These are phyloP conservation scores for Bruguiera sexangula DNA, from an alignment of 345 rosid genomes.

Conservation along the genomic window DNA sequence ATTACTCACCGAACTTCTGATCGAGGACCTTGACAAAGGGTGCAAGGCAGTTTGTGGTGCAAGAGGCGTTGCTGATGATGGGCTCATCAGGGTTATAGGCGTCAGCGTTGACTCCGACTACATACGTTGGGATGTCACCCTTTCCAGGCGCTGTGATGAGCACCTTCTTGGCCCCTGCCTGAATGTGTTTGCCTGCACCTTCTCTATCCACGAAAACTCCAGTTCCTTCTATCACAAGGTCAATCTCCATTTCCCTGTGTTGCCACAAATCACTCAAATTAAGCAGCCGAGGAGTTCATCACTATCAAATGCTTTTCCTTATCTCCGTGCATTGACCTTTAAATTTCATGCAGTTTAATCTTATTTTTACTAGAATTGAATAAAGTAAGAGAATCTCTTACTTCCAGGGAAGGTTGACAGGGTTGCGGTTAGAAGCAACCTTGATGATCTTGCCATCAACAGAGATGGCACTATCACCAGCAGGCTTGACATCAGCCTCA, in stretches of 20 bases:
- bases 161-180: conserved; percentile 96
- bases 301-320: not conserved
- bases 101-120: conserved; percentile 93
- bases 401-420: conserved; percentile 80
- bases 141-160: conserved; percentile 95
- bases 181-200: conserved; percentile 91
- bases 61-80: conserved; percentile 96
- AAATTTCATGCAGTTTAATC: too few relatives aligned
- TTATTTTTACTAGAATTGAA: not conserved
- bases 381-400: conserved; percentile 26
- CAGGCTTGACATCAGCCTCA: conserved; percentile 88
- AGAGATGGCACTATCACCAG: conserved; percentile 72
- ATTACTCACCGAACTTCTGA: conserved; percentile 76
- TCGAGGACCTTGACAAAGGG: conserved; percentile 99
- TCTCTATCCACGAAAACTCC: conserved; percentile 97
- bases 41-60: conserved; percentile 99
- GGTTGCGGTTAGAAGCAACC: conserved; percentile 82
- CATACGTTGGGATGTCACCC: conserved; percentile 96
- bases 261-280: not conserved
- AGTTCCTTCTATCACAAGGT: conserved; percentile 92
- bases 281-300: not conserved
- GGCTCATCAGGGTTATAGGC: conserved; percentile 62
- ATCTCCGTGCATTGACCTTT: not conserved
- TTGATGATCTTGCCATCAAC: conserved; percentile 96
- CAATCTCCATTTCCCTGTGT: conserved; percentile 72